These are phyloP conservation scores for Saussurea involucrata DNA, from an alignment of 129 eudicot genomes.

Conservation along the genomic window DNA sequence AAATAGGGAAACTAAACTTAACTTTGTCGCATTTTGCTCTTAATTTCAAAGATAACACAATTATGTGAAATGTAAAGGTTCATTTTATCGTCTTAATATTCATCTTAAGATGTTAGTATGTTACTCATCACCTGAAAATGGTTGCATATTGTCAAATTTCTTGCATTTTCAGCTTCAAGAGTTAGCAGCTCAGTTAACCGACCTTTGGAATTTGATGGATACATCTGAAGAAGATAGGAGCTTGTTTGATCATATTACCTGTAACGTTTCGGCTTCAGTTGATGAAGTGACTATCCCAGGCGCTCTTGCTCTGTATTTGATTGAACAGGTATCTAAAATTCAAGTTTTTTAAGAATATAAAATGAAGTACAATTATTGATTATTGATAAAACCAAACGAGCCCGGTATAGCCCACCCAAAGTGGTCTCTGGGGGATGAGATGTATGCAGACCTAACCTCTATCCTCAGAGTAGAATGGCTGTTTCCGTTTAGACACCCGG, in stretches of 20 bases:
- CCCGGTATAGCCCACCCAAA: neutral
- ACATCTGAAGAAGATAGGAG: conserved; percentile 73
- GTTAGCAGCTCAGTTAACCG: conserved; percentile 70
- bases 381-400: neutral
- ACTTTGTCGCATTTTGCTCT: neutral
- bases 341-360: neutral
- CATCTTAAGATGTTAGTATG: neutral
- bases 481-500: neutral
- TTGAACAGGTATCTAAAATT: conserved; percentile 62
- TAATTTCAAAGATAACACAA: neutral
- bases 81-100: neutral
- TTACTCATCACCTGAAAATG: neutral
- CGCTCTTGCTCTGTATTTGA: conserved; percentile 82
- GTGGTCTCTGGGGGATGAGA: neutral
- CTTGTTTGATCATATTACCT: conserved; percentile 86
- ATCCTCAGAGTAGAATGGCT: neutral
- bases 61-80: conserved; percentile 6
- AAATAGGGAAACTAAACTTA: neutral
- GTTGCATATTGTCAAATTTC: conserved; percentile 9
- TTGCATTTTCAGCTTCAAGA: conserved; percentile 76
- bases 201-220: conserved; percentile 98
- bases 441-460: neutral
- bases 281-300: conserved; percentile 85
- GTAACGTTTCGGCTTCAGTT: conserved; percentile 74
- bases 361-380: neutral